Conservation (phyloP, 805 yeast species). For the Kuraishia cidri region DNA sequence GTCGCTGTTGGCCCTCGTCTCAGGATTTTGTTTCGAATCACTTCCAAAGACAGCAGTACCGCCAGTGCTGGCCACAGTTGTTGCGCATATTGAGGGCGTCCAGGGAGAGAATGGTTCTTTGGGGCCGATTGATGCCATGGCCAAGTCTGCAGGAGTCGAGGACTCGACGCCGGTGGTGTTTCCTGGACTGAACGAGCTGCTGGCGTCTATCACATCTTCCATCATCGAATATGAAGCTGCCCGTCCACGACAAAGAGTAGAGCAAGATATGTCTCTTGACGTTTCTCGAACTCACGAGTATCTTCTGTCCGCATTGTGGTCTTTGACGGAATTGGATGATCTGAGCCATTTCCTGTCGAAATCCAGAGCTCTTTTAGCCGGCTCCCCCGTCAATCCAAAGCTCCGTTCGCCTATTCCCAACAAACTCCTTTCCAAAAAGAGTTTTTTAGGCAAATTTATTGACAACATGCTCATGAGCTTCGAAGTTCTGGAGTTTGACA, state of each 20-base stretch:
- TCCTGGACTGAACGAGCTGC: too few relatives aligned
- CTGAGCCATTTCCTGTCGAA: constrained; percentile 28
- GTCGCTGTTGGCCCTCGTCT: constrained; percentile 37
- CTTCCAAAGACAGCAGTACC: constrained; percentile 28
- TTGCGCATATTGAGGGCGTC: too few relatives aligned
- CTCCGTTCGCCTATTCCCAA: neutral
- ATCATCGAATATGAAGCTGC: too few relatives aligned
- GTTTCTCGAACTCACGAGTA: too few relatives aligned
- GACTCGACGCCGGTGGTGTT: too few relatives aligned
- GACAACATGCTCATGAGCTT: constrained; percentile 27
- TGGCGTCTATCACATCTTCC: too few relatives aligned
- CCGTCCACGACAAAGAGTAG: too few relatives aligned
- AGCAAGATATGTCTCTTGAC: too few relatives aligned
- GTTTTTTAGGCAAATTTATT: constrained; percentile 39
- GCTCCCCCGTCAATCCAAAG: constrained; percentile 10
- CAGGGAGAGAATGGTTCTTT: too few relatives aligned
- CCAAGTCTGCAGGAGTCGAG: too few relatives aligned
- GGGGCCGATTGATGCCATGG: too few relatives aligned
- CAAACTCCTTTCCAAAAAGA: constrained; percentile 21
- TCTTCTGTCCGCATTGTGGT: constrained; percentile 33
- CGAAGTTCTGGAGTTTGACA: constrained; percentile 37
- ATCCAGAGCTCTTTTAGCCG: constrained; percentile 21
- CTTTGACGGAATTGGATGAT: constrained; percentile 35
- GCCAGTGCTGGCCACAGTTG: constrained; percentile 30
- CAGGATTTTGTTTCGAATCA: constrained; percentile 31